Evolutionary conservation across 2,329 filamentous ascomycete genomes (phyloP), one percentile per base, ranked within the genome.

Genomic region (Nannizziopsis barbatae): DNA sequence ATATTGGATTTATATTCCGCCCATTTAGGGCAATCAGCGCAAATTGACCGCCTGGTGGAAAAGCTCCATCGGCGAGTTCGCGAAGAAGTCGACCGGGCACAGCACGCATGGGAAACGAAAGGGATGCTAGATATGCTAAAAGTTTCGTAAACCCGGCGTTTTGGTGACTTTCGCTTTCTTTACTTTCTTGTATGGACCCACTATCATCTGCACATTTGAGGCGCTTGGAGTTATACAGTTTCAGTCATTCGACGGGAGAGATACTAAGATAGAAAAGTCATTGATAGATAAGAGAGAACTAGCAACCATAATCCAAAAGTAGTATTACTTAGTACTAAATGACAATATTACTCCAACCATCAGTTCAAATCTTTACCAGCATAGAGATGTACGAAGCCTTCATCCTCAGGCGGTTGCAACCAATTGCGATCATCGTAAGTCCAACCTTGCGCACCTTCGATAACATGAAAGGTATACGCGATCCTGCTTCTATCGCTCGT

Each of bases 401-500:
- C 77, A 48, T 76, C 77, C 36, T 74, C 71, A 0, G 87, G 83
- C 50, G 89, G 87, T 70, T 95, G 90, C 64, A 98, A 67, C 92
- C 92, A 96, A 67, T 98, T 98, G 67, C 75, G 75, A 67, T 76
- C 76, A 66, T 96, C 92, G 65, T 96, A 98, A 47, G 70, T 57
- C 65, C 65, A 69, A 10, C 66, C 72, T 38, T 80, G 72, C 15
- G 83, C 77, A 0, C 84, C 85, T 69, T 96, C 92, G 60, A 96
- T 96, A 50, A 94, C 79, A 71, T 98, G 92, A 65, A 96, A 98
- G 0, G 92, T 96, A 67, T 96, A 98, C 47, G 95, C 95, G 62
- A 92, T 93, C 56, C 90, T 75, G 17, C 89, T 88, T 72, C 86
- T 90, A 55, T 75, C 68, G 63, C 89, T 94, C 49, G 78, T 75